A percentile compares a stretch with the other conserved stretches of the same genome.
Evolutionary conservation across 352 stramenopile species (phyloP).

Genomic region (Phytophthora foliorum): DNA sequence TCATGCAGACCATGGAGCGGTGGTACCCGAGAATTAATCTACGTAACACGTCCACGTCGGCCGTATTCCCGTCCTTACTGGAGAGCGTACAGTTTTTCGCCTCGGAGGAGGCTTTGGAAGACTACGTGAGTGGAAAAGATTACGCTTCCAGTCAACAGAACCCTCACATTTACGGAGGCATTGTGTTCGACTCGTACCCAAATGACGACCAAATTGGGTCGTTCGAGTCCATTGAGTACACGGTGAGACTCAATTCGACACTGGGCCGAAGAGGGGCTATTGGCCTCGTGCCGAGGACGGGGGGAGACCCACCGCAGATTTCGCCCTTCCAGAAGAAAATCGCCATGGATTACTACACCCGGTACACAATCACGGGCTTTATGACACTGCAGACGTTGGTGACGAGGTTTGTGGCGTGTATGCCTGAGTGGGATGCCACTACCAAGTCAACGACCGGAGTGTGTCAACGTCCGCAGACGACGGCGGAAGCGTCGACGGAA

Average conservation of each 20-base stretch:
- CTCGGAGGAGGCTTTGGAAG: constrained; percentile 48
- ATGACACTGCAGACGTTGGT: constrained; percentile 55
- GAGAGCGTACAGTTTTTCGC: constrained; percentile 77
- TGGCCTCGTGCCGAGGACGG: constrained; percentile 34
- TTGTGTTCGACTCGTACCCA: constrained; percentile 69
- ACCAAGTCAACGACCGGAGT: constrained; percentile 35
- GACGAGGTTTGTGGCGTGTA: constrained; percentile 44
- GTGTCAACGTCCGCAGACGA: constrained; percentile 45
- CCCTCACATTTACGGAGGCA: constrained; percentile 68
- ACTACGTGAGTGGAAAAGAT: constrained; percentile 57
- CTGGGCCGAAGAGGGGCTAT: constrained; percentile 16
- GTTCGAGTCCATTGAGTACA: constrained; percentile 58
- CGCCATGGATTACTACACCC: constrained; percentile 23
- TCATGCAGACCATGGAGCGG: constrained; percentile 67
- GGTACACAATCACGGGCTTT: constrained; percentile 37
- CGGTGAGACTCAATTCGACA: constrained; percentile 60
- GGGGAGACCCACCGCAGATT: constrained; percentile 34
- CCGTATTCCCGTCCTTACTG: constrained; percentile 56
- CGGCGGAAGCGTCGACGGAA: constrained; percentile 34
- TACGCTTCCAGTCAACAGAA: constrained; percentile 61
- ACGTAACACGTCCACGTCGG: constrained; percentile 30
- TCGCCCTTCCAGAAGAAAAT: constrained; percentile 37
- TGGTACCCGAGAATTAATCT: constrained; percentile 60
- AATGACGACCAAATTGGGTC: constrained; percentile 37
- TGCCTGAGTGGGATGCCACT: constrained; percentile 39